Evolutionary conservation across 257 asterid species (phyloP), one percentile per base, ranked within the genome.

Genomic region (Solanum pinnatisectum): DNA sequence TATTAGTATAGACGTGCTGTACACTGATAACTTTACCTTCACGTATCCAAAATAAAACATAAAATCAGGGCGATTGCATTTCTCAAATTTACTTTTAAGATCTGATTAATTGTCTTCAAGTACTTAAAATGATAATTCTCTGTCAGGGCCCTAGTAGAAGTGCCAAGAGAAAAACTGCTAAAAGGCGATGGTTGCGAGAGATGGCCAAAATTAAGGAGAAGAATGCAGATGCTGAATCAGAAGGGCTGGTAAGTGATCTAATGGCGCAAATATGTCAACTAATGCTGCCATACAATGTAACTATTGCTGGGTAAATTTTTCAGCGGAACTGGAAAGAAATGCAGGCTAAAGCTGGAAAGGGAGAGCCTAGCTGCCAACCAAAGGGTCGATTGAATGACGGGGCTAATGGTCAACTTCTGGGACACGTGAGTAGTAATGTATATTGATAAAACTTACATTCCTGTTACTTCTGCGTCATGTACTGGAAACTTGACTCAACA

Each of bases 91-190:
- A 46, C 67, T 81, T 46, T 30, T 82, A 63, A 82, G 42, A 78
- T 70, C 78, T 78, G 30, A 40, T 76, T 22, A 76, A 36, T 25
- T 74, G 56, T 67, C 84, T 81, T 70, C 30, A 32, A 86, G 56
- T 74, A 36, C 35, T 67, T 37, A 65, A 74, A 30, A 18, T 87
- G 52, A 11, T 33, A 35, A 49, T 40, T 44, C 14, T 79, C 52
- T 87, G 68, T 42, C 91, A 96, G 99, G 89, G 42, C 46, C 94
- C 95, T 86, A 96, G 99, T 91, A 95, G 98, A 91, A 95, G 95
- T 93, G 96, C 98, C 82, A 90, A 93, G 87, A 93, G 99, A 84
- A 93, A 94, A 89, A 65, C 86, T 77, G 90, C 87, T 46, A 95
- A 95, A 91, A 92, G 98, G 90, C 89, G 35, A 37, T 95, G 95